Percentiles rank a stretch among this genome's conserved stretches.
These are phyloP conservation scores for Serendipita sp. DNA, from an alignment of 768 basidiomycete species.

Conservation along the genomic window DNA sequence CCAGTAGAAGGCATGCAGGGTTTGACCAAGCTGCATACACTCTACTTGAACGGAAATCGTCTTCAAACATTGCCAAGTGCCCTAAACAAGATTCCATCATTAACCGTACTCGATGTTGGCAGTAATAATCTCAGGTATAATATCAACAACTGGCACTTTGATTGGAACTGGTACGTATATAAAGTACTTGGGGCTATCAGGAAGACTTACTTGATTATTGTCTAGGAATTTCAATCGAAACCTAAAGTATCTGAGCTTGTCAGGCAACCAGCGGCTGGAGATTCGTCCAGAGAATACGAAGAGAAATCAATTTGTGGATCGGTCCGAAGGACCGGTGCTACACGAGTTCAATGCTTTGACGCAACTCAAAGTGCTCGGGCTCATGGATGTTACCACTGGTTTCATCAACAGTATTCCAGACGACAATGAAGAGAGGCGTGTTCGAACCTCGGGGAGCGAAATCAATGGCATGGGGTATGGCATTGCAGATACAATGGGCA, in stretches of 20 bases:
- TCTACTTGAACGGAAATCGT: constrained; percentile 89
- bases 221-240: constrained; percentile 90
- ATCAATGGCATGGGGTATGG: constrained; percentile 91
- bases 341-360: constrained; percentile 80
- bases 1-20: constrained; percentile 77
- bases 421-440: constrained; percentile 65
- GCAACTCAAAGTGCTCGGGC: constrained; percentile 75
- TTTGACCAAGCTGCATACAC: constrained; percentile 46
- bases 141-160: constrained; percentile 95
- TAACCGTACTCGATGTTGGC: constrained; percentile 79
- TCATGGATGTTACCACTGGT: constrained; percentile 79
- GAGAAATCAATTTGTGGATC: constrained; percentile 15
- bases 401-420: constrained; percentile 53
- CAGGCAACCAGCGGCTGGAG: constrained; percentile 90
- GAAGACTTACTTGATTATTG: background rate
- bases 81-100: constrained; percentile 59
- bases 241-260: constrained; percentile 86
- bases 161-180: constrained; percentile 85
- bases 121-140: constrained; percentile 92
- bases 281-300: constrained; percentile 59
- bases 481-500: constrained; percentile 82
- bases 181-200: background rate
- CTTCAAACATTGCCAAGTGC: constrained; percentile 86
- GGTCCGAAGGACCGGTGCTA: constrained; percentile 27
- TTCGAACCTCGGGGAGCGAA: constrained; percentile 78